These are phyloP conservation scores for Salix exigua DNA, from an alignment of 345 rosid species.

Conservation along the genomic window DNA sequence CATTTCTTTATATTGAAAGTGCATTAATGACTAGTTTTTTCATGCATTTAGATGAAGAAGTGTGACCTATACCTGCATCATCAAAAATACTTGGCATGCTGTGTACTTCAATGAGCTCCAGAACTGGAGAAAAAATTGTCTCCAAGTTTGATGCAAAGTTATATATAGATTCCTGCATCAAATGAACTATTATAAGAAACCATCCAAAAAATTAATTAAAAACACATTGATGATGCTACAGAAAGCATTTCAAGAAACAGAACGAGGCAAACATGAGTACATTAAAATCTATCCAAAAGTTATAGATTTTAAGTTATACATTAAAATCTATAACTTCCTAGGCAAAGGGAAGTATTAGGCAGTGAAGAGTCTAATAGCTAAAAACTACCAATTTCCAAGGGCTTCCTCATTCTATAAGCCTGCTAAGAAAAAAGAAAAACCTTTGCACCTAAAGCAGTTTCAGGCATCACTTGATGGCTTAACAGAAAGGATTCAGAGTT, in stretches of 20 bases:
- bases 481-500: not conserved
- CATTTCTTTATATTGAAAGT: not conserved
- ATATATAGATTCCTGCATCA: conserved; percentile 42
- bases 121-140: conserved; percentile 78
- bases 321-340: not conserved
- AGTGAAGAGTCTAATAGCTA: not conserved
- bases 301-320: no score
- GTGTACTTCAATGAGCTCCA: conserved; percentile 40
- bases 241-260: not conserved
- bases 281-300: not conserved
- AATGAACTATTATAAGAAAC: not conserved
- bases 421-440: not conserved
- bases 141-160: conserved; percentile 47
- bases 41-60: not conserved
- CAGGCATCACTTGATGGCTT: not conserved
- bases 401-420: not conserved
- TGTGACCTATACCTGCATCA: conserved; percentile 32
- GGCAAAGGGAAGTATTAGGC: not conserved
- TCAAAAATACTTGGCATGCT: conserved; percentile 40
- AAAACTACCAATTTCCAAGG: not conserved
- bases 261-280: not conserved
- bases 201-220: not conserved
- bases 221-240: not conserved
- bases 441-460: not conserved
- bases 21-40: not conserved